Percentiles rank a stretch among this genome's conserved stretches.
Conservation (phyloP, 1,139 yeast species). For the Pichia sp. region DNA sequence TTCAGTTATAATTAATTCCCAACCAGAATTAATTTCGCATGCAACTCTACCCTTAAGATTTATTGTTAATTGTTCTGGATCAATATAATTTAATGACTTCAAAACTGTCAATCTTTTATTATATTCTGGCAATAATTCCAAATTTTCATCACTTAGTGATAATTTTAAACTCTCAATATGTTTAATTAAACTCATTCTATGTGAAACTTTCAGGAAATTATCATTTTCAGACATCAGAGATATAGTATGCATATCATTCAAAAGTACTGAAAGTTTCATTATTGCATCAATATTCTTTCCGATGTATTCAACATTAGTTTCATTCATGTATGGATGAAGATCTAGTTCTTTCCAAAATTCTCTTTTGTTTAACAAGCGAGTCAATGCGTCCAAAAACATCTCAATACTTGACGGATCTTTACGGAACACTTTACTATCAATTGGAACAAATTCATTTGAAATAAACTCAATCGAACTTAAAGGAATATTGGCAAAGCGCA, state of each 20-base stretch:
- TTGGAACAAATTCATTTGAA: constrained; percentile 39
- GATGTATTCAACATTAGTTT: constrained; percentile 48
- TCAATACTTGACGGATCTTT: constrained; percentile 1
- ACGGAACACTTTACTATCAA: constrained; percentile 20
- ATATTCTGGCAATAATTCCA: constrained; percentile 88
- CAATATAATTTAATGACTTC: constrained; percentile 70
- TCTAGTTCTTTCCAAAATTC: constrained; percentile 40
- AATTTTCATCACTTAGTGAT: constrained; percentile 75
- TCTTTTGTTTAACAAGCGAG: constrained; percentile 27
- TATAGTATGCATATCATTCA: constrained; percentile 26
- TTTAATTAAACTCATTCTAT: constrained; percentile 40
- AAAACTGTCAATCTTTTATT: constrained; percentile 81
- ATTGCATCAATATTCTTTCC: constrained; percentile 15
- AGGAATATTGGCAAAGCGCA: constrained; percentile 39
- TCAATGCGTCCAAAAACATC: neutral
- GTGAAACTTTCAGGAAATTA: constrained; percentile 45
- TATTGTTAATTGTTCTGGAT: constrained; percentile 42
- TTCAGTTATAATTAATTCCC: constrained; percentile 86
- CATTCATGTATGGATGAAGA: constrained; percentile 41
- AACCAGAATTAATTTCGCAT: constrained; percentile 76
- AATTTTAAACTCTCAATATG: constrained; percentile 54
- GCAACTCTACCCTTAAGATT: constrained; percentile 77
- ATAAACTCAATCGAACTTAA: constrained; percentile 46
- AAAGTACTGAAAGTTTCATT: constrained; percentile 26
- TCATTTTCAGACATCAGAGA: constrained; percentile 37